Base-by-base conservation (phyloP, 257 asterid species). In the Scutellaria barbata region DNA sequence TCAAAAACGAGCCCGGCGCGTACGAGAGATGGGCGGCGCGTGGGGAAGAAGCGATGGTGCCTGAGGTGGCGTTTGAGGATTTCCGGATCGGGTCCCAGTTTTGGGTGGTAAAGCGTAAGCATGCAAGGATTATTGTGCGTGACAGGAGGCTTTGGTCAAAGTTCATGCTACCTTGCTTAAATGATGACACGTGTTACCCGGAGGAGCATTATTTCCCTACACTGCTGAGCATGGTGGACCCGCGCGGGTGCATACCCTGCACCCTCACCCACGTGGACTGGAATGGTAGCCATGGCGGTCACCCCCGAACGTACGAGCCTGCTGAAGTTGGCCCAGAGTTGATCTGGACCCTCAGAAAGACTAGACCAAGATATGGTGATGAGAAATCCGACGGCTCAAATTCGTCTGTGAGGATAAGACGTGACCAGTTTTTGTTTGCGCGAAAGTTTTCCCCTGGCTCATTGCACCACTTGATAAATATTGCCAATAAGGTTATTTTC, bases 1-100 rank as follows among this genome's bases (percentile, higher is more conserved):
- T 91, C 11, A 51, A 43, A 0, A 8, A 77, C 66, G 97, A 91
- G 81, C 87, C 87, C 5, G 83, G 88, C 71, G 97, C 96, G 80
- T 81, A 53, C 71, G 79, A 69, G 0, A 40, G 97, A 7, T 90
- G 92, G 92, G 90, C 90, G 75, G 97, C 95, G 88, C 97, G 96
- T 83, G 97, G 97, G 60, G 85, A 75, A 1, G 18, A 57, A 1
- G 87, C 82, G 69, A 91, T 91, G 97, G 45, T 55, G 0, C 96
- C 97, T 55, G 97, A 85, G 76, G 88, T 91, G 70, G 74, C 25
- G 55, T 89, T 35, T 7, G 75, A 61, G 22, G 85, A 87, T 3
- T 91, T 91, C 61, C 86, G 97, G 60, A 85, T 91, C 40, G 97
- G 97, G 88, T 89, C 97, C 59, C 97, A 89, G 78, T 91, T 89